phyloP scores from a whole-genome alignment of 1,139 yeast species.

The Kurtzmaniella quercitrusa region DNA sequence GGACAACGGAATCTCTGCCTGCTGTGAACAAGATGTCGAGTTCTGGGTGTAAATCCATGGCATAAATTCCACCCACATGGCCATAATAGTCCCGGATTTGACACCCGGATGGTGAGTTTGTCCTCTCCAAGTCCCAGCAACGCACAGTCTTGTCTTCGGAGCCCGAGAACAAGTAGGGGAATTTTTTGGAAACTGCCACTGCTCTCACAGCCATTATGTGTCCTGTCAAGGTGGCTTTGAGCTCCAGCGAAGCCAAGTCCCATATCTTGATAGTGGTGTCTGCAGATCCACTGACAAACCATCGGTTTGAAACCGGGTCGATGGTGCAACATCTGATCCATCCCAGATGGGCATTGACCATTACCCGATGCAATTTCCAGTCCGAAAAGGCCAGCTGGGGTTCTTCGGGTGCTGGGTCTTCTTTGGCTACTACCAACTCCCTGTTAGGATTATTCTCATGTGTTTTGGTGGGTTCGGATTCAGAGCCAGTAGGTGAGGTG shows the following conservation, averaged over 20 bases:
- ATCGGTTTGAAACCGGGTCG: constrained; percentile 77
- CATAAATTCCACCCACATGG: constrained; percentile 84
- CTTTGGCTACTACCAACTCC: neutral
- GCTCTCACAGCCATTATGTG: constrained; percentile 89
- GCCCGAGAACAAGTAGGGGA: constrained; percentile 86
- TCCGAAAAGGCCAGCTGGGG: constrained; percentile 2
- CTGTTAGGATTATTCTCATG: neutral
- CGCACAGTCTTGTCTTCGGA: constrained; percentile 93
- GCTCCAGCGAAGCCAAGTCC: constrained; percentile 73
- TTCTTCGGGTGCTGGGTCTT: neutral
- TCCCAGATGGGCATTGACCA: constrained; percentile 84
- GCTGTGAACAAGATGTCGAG: constrained; percentile 84
- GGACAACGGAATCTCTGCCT: constrained; percentile 81
- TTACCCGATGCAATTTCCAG: constrained; percentile 71
- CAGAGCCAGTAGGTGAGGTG: neutral
- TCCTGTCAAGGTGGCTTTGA: constrained; percentile 78
- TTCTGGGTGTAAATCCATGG: constrained; percentile 82
- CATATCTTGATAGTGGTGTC: constrained; percentile 89
- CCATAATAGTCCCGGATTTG: constrained; percentile 86
- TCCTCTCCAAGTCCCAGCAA: constrained; percentile 94
- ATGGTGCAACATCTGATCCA: constrained; percentile 82
- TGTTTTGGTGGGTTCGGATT: neutral
- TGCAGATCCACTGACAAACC: constrained; percentile 89
- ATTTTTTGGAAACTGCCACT: constrained; percentile 63
- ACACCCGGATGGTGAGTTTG: constrained; percentile 52